phyloP scores from a whole-genome alignment of 192 early-diverging fungal genomes.

The Coemansia sp. region DNA sequence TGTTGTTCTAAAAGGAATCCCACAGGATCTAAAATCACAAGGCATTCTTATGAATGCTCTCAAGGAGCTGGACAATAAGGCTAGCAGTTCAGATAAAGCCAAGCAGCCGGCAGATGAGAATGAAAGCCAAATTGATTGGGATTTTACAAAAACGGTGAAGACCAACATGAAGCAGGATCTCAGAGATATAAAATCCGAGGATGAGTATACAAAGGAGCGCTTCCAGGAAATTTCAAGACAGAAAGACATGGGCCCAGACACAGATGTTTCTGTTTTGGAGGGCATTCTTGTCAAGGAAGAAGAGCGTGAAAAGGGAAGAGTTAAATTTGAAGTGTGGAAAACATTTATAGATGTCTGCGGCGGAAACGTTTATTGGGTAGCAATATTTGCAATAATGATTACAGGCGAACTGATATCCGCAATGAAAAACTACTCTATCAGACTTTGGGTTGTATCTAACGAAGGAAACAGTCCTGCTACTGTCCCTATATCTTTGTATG shows the following conservation, averaged over 20 bases:
- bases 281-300: constrained; percentile 76
- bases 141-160: constrained; percentile 8
- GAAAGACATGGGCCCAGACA: constrained; percentile 38
- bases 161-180: background rate
- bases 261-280: constrained; percentile 14
- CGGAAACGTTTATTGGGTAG: constrained; percentile 58
- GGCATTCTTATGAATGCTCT: constrained; percentile 26
- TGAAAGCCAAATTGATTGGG: constrained; percentile 22
- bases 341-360: constrained; percentile 70
- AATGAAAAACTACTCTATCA: constrained; percentile 62
- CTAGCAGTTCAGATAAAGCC: background rate
- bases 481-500: constrained; percentile 48
- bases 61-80: constrained; percentile 9
- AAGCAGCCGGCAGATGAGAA: constrained; percentile 28
- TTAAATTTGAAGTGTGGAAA: constrained; percentile 69
- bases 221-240: constrained; percentile 29
- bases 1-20: constrained; percentile 55
- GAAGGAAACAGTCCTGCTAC: background rate
- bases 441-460: constrained; percentile 56
- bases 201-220: constrained; percentile 18
- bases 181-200: constrained; percentile 11
- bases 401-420: constrained; percentile 39
- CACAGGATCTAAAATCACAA: constrained; percentile 48
- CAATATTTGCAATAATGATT: constrained; percentile 52
- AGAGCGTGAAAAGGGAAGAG: constrained; percentile 70